Evolutionary conservation across 108 stramenopile species (phyloP), one percentile per base, ranked within the genome.

Genomic region (Skeletonema tropicum): DNA sequence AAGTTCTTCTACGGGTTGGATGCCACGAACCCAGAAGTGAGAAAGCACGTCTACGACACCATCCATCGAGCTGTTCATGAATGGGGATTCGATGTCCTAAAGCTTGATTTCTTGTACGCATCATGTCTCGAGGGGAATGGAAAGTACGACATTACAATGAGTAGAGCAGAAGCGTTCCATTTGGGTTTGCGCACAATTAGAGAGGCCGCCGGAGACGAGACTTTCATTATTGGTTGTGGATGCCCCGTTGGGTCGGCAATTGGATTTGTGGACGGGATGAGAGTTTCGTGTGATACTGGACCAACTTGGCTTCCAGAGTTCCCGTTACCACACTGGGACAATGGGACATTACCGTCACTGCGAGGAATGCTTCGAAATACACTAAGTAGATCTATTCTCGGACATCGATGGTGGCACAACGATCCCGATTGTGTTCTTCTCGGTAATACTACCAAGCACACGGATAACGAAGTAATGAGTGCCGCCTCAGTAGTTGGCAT

Each of bases 1-100:
- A 95, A 96, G 66, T 96, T 89, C 73, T 97, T 97, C 73, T 96
- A 96, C 60, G 97, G 97, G 13, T 60, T 97, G 11, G 97, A 97
- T 85, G 94, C 90, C 6, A 95, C 94, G 2, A 91, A 95, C 77
- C 95, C 97, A 29, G 83, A 83, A 30, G 94, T 96, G 5, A 71
- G 88, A 64, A 84, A 85, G 13, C 85, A 92, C 74, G 90, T 88
- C 6, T 88, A 82, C 60, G 74, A 83, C 6, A 83, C 81, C 9
- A 83, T 91, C 64, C 84, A 83, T 41, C 89, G 92, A 55, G 94
- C 97, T 42, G 94, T 94, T 9, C 69, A 86, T 21, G 90, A 92
- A 59, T 97, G 97, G 97, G 91, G 93, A 6, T 97, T 90, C 57
- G 70, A 82, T 42, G 94, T 94, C 2, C 66, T 97, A 17, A 97